Conservation (phyloP, 2,329 filamentous ascomycete species). For the Torrubiellomyces zombiae region DNA sequence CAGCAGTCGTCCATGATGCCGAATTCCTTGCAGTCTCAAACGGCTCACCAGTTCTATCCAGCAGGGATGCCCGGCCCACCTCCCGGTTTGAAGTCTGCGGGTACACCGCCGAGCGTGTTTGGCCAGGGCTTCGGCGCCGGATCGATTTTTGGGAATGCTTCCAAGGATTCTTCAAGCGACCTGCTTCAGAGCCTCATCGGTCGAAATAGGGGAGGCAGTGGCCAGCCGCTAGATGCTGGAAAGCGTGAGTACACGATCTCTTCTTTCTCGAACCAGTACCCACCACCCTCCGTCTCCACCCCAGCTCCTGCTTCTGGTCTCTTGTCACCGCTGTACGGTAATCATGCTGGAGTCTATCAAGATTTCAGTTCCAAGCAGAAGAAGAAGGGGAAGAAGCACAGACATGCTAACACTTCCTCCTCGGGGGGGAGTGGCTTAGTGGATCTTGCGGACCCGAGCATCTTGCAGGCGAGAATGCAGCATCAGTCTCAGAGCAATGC, state of each 20-base stretch:
- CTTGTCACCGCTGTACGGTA: conserved; percentile 81
- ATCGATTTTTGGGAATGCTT: conserved; percentile 46
- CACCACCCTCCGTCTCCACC: conserved; percentile 63
- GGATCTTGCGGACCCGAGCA: conserved; percentile 99
- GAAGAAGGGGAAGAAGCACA: conserved; percentile 99
- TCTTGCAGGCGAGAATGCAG: conserved; percentile 94
- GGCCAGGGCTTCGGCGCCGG: conserved; percentile 66
- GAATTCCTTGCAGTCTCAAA: conserved; percentile 39
- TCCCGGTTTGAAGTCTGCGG: conserved; percentile 85
- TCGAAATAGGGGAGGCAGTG: conserved; percentile 47
- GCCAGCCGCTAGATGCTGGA: conserved; percentile 65
- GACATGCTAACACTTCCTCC: conserved; percentile 99
- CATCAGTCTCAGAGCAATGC: conserved; percentile 68
- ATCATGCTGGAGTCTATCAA: conserved; percentile 72
- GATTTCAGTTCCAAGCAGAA: conserved; percentile 93
- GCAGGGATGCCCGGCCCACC: conserved; percentile 82
- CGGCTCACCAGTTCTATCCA: conserved; percentile 59
- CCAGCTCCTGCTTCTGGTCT: conserved; percentile 81
- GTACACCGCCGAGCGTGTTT: conserved; percentile 90
- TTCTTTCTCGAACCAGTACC: conserved; percentile 79
- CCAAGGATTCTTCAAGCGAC: conserved; percentile 49
- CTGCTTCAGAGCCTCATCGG: conserved; percentile 72
- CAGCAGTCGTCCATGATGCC: conserved; percentile 84
- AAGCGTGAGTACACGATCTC: conserved; percentile 99
- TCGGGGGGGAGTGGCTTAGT: conserved; percentile 97